A percentile compares a stretch with the other conserved stretches of the same genome.
Conservation (phyloP, 106 monocot genomes). For the Dendrobium catenatum region DNA sequence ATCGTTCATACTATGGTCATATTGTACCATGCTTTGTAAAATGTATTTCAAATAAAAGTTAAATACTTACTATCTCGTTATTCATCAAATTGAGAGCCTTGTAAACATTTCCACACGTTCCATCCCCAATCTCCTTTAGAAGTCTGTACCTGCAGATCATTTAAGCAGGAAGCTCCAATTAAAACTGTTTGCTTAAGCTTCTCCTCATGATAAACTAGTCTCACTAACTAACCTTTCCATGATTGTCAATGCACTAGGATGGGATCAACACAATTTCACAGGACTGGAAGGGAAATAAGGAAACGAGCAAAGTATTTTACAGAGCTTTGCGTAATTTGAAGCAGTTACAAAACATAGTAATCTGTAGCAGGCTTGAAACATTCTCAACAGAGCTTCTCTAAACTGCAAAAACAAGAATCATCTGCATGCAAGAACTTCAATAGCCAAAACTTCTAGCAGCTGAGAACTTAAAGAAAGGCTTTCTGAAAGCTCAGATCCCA, state of each 20-base stretch:
- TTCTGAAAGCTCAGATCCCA: neutral
- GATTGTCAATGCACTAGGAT: slow-evolving; percentile 11
- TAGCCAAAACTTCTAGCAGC: neutral
- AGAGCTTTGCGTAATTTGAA: slow-evolving; percentile 14
- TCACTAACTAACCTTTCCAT: slow-evolving; percentile 70
- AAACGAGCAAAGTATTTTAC: slow-evolving; percentile 14
- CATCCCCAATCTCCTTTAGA: slow-evolving; percentile 82
- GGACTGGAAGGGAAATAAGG: slow-evolving; percentile 17
- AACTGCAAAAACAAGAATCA: slow-evolving; percentile 23
- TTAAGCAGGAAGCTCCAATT: slow-evolving; percentile 5
- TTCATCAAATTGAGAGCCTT: slow-evolving; percentile 55
- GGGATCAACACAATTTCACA: slow-evolving; percentile 24
- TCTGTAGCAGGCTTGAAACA: slow-evolving; percentile 31
- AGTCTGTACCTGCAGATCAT: slow-evolving; percentile 49
- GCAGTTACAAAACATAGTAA: slow-evolving; percentile 6
- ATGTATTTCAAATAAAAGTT: neutral
- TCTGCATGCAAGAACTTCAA: slow-evolving; percentile 15
- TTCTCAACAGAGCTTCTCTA: slow-evolving; percentile 21
- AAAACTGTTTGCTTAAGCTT: neutral
- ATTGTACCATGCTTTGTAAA: neutral
- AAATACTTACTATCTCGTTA: slow-evolving; percentile 57
- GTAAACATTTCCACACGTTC: slow-evolving; percentile 80
- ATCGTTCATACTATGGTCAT: neutral
- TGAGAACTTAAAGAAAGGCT: neutral
- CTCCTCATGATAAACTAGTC: neutral